Base-by-base conservation (phyloP, 169 alveolate species). In the Toxoplasma gondii region DNA sequence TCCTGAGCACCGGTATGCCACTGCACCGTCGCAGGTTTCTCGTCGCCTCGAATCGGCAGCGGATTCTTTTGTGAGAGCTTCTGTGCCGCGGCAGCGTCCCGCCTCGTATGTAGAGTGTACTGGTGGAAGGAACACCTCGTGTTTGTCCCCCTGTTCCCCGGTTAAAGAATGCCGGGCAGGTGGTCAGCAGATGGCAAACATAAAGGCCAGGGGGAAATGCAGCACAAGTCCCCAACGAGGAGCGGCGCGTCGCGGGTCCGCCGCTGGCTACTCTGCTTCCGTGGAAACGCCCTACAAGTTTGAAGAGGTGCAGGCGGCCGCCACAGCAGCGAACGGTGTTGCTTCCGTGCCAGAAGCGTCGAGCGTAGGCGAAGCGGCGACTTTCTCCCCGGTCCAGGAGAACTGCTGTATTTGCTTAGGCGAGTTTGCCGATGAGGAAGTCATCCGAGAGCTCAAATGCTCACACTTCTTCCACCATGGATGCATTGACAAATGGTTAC, bases 401-500 rank as follows among this genome's bases (percentile, higher is more conserved):
- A 86, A 38, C 88, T 92, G 94, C 88, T 64, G 49, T 49, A 92
- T 92, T 4, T 92, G 94, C 64, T 43, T 92, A n/a, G 24, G 69
- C 31, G 92, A 81, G 36, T 92, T 58, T 38, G 34, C 19, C 31
- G 92, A 22, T 22, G 92, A 36, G 29, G 97, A 96, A 31, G 43
- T 88, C 44, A 45, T 95, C 22, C 97, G 97, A 36, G 94, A 93
- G 70, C 96, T 96, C 45, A 97, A 96, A 19, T 96, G 98, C 88
- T 44, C 81, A 67, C 98, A 96, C 92, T 82, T 54, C 87, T 96
- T 96, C 83, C 98, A 96, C 80, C 95, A 82, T 44, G 86, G 70
- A 16, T 96, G 98, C 49, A 94, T 96, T 24, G 98, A 96, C 70
- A 49, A 67, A 43, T 96, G 98, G 98, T 96, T 96, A 9, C 45